Evolutionary conservation across 192 early-diverging fungal species (phyloP), one percentile per base, ranked within the genome.

Genomic region (Coemansia sp.): DNA sequence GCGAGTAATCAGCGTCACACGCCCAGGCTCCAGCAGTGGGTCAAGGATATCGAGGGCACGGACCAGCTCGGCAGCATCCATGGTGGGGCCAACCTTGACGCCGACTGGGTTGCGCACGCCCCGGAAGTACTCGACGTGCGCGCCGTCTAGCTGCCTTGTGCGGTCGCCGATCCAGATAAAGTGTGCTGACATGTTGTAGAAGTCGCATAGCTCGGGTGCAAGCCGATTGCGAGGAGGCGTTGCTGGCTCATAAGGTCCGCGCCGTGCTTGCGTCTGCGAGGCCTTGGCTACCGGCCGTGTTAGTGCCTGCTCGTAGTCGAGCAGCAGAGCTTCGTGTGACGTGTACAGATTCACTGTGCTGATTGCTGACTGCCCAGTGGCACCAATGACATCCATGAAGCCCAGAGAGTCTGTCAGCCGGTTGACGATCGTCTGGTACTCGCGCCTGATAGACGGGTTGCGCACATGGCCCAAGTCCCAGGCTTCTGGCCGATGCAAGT

Each of bases 151-250:
- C 70, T 98, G 94, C 26, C 97, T 87, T 3, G 97, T 99, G 40
- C 97, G 90, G 83, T 99, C 97, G 26, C 97, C 97, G 65, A 98
- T 94, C 97, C 97, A 99, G 70, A 99, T 85, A 73, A 95, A 98
- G 80, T 99, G 97, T 3, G 97, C 87, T 14, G 94, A 93, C 31
- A 94, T 74, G 75, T 99, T 99, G 85, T 96, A 99, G 70, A 86
- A 92, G 64, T 86, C 85, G 65, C 79, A 71, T 24, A 85, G 76
- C 8, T 83, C 78, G 18, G 73, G 69, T 8, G 72, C 71, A 21
- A 69, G 62, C 18, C 66, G 39, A 31, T 65, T 66, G 57, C 68
- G 75, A 28, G 75, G 71, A 43, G 75, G 71, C 23, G 77, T 80
- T 34, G 77, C 53, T 8, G 77, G 77, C 72, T 80, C 72, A 53